A percentile compares a stretch with the other conserved stretches of the same genome.
These are phyloP conservation scores for Metrosideros polymorpha DNA, from an alignment of 441 rosid species.

Conservation along the genomic window DNA sequence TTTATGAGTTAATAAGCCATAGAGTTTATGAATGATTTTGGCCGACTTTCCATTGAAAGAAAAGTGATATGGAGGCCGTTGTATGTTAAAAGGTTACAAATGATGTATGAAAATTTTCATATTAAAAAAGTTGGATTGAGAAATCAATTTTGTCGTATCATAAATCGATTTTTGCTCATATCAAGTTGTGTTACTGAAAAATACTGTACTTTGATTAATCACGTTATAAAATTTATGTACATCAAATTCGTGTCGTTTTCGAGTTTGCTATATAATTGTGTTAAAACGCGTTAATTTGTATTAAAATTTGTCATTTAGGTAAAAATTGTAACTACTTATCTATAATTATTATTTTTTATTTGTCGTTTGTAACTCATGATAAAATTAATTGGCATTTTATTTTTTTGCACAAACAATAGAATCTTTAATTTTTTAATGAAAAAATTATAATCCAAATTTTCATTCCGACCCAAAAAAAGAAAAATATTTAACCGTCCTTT, in stretches of 20 bases:
- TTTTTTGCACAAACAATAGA: not conserved
- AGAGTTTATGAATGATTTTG: not conserved
- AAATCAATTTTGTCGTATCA: not conserved
- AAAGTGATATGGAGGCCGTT: not conserved
- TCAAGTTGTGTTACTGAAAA: not conserved
- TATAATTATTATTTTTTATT: not conserved
- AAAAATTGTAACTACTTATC: not conserved
- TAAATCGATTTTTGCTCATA: not conserved
- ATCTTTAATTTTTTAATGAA: not conserved
- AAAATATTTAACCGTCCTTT: not conserved
- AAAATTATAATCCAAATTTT: not conserved
- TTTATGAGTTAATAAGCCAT: not conserved
- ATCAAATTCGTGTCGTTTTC: rapidly evolving
- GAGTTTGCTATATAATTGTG: not conserved
- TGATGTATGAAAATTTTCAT: not conserved
- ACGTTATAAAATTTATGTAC: not conserved
- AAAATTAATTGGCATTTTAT: not conserved
- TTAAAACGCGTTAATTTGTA: not conserved
- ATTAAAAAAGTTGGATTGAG: not conserved
- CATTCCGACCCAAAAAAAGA: too few species aligned
- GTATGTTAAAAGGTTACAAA: not conserved
- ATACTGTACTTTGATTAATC: not conserved
- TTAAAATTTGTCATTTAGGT: not conserved
- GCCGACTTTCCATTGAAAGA: too few species aligned
- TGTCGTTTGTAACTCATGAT: not conserved